Conservation (phyloP, 352 stramenopile species). For the Phytophthora sojae region DNA sequence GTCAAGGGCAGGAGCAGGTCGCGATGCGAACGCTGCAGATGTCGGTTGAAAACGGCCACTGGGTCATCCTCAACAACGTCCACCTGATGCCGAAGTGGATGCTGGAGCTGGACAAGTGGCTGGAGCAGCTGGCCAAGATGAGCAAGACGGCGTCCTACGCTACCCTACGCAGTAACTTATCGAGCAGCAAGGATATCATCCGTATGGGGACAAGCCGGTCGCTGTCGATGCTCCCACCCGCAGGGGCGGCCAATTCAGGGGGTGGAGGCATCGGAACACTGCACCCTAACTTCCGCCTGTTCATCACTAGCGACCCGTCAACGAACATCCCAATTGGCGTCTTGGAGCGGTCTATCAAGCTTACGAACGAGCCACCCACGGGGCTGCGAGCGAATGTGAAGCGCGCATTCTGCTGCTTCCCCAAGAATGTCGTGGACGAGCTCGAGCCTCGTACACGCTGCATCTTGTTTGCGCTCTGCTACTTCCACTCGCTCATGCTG, state of each 20-base stretch:
- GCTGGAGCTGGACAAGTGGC: conserved; percentile 92
- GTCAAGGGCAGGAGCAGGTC: conserved; percentile 94
- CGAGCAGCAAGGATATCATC: conserved; percentile 27
- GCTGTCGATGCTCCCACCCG: conserved; percentile 15
- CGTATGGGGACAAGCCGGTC: conserved; percentile 35
- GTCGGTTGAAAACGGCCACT: conserved; percentile 92
- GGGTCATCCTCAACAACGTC: conserved; percentile 96
- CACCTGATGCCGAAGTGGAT: conserved; percentile 96
- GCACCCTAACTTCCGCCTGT: conserved; percentile 87
- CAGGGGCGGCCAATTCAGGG: neutral
- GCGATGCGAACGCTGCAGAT: conserved; percentile 91
- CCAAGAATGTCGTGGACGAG: conserved; percentile 81
- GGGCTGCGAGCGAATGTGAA: conserved; percentile 92
- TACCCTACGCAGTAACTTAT: conserved; percentile 30
- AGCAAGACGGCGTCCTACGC: conserved; percentile 63
- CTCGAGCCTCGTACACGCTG: conserved; percentile 84
- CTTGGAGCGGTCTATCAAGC: conserved; percentile 90
- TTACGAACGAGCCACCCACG: conserved; percentile 89
- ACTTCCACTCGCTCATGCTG: conserved; percentile 94
- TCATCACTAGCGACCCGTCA: conserved; percentile 92
- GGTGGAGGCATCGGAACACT: conserved; percentile 38
- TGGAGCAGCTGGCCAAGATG: conserved; percentile 82
- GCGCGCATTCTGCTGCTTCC: conserved; percentile 82
- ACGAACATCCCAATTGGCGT: conserved; percentile 88
- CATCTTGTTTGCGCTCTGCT: conserved; percentile 92